Base-by-base conservation (phyloP, 495 filamentous ascomycete genomes). In the Neurospora discreta region DNA sequence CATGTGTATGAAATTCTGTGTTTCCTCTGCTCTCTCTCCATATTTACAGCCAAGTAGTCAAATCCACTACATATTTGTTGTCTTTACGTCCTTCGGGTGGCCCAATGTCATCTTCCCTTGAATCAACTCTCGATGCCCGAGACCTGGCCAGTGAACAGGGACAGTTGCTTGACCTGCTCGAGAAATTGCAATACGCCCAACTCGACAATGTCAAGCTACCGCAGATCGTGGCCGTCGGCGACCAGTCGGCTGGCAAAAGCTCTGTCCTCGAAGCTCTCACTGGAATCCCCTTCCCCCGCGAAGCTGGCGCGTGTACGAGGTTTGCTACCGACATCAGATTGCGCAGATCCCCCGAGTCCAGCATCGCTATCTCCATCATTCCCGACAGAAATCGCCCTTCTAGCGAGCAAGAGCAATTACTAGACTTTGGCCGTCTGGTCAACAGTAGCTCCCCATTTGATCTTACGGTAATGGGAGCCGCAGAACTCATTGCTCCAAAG, bases 211-310 rank as follows among this genome's bases (percentile, higher is more conserved):
- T 81, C 73, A 82, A 81, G 69, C 83, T 92, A 0, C 92, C 92
- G 0, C 90, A 93, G 72, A 82, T 95, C 33, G 85, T 93, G 15
- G 90, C 93, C n/a, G 89, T 89, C 71, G 91, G 91, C 1, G 87
- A 91, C 75, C 90, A 92, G 73, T 90, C 89, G 0, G 86, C 87
- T 13, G 91, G 91, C 3, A 93, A 93, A 74, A 91, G 89, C 75
- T 93, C 90, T 0, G 89, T 93, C 0, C 85, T 93, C 0, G 90
- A 93, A 79, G 91, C 89, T 0, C 87, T 95, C 67, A 90, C 90
- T 0, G 85, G 88, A 44, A 87, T 92, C 18, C 86, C 87, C 0
- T 93, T 93, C 72, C 89, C 91, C 0, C 76, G 84, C n/a, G 86
- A 90, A 52, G 86, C 87, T 70, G 88, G 85, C 65, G 75, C 89